Conservation (phyloP, 331 rosid genomes). For the Arachis monticola region DNA sequence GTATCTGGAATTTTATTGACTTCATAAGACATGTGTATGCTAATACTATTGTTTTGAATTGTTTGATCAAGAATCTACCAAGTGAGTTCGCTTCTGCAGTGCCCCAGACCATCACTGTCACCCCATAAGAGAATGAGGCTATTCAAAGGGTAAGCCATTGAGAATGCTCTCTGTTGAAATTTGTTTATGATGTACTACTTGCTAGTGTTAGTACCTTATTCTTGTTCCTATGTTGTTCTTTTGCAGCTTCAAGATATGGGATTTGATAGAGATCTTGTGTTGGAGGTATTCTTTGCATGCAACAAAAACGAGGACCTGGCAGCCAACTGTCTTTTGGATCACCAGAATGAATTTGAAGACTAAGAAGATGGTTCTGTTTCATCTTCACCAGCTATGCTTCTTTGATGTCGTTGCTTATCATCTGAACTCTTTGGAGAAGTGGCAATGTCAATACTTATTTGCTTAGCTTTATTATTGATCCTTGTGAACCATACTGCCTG, state of each 20-base stretch:
- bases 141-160: constrained; percentile 68
- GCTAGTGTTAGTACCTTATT: neutral
- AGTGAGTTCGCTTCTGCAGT: constrained; percentile 50
- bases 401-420: constrained; percentile 18
- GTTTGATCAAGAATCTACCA: constrained; percentile 53
- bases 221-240: neutral
- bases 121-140: constrained; percentile 78
- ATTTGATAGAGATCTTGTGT: constrained; percentile 70
- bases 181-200: neutral
- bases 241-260: constrained; percentile 91
- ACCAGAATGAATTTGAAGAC: constrained; percentile 76
- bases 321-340: constrained; percentile 84
- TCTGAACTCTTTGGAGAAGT: constrained; percentile 30
- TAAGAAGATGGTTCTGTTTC: constrained; percentile 21
- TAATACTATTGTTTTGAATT: constrained; percentile 34
- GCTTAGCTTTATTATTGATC: neutral
- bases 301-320: constrained; percentile 88
- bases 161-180: neutral
- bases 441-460: constrained; percentile 30
- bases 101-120: constrained; percentile 67
- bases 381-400: constrained; percentile 18
- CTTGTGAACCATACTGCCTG: constrained; percentile 19
- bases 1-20: neutral
- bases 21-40: constrained; percentile 24
- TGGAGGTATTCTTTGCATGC: constrained; percentile 89